Conservation (phyloP, 2,329 filamentous ascomycete genomes). For the Penicillium sp. region DNA sequence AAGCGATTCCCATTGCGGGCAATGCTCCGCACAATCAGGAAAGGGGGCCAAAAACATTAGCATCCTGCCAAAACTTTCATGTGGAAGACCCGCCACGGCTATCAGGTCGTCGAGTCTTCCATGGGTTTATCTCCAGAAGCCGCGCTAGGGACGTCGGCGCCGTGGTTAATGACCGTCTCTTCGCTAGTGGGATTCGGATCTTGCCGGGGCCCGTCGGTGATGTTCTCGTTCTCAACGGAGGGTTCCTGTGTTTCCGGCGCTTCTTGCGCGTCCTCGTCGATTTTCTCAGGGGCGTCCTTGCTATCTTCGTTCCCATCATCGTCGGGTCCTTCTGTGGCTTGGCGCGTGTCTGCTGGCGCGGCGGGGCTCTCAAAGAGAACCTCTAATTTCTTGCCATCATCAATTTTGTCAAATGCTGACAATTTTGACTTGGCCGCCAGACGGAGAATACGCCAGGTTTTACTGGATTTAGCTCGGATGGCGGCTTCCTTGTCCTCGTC, state of each 20-base stretch:
- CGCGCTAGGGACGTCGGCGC: conserved; percentile 10
- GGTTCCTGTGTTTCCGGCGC: neutral
- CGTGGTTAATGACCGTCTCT: conserved; percentile 4
- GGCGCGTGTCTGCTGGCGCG: conserved; percentile 8
- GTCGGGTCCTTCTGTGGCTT: conserved; percentile 7
- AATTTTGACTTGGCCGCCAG: conserved; percentile 74
- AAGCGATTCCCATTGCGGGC: conserved; percentile 16
- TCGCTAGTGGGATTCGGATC: neutral
- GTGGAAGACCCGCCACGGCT: conserved; percentile 3
- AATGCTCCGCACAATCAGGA: conserved; percentile 14
- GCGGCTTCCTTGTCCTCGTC: conserved; percentile 60
- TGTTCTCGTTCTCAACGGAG: conserved; percentile 5
- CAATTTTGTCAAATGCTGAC: conserved; percentile 80
- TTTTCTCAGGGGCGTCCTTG: neutral
- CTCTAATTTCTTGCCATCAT: conserved; percentile 71
- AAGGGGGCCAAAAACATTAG: conserved; percentile 15
- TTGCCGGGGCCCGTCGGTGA: conserved; percentile 9
- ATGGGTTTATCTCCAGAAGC: conserved; percentile 9
- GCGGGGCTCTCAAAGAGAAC: conserved; percentile 45
- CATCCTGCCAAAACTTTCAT: conserved; percentile 3
- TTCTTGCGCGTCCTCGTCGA: neutral
- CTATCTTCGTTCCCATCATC: neutral
- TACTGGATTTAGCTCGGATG: conserved; percentile 76
- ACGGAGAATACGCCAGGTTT: conserved; percentile 85
- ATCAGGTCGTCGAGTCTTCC: conserved; percentile 16